Evolutionary conservation across 2,329 filamentous ascomycete genomes (phyloP).

Genomic region (Penicillium sp.): DNA sequence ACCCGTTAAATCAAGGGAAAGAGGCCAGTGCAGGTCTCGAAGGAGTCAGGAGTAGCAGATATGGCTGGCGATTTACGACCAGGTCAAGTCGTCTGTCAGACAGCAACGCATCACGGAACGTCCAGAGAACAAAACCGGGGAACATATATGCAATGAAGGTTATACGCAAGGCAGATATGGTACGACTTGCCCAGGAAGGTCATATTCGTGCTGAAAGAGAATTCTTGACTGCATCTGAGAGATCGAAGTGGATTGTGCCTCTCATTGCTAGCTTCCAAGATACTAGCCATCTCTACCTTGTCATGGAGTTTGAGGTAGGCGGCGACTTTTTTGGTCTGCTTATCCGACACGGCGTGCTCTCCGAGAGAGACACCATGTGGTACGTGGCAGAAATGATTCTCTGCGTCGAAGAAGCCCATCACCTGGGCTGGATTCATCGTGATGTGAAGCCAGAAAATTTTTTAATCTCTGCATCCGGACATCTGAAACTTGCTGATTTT

Average conservation of each 20-base stretch:
- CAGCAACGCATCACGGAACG: not conserved
- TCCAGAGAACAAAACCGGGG: constrained; percentile 28
- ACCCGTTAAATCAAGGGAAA: constrained; percentile 8
- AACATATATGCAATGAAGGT: constrained; percentile 95
- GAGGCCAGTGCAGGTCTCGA: constrained; percentile 15
- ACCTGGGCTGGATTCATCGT: constrained; percentile 84
- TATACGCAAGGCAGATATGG: constrained; percentile 90
- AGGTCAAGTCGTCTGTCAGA: not conserved
- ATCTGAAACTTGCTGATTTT: constrained; percentile 95
- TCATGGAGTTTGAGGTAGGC: constrained; percentile 98
- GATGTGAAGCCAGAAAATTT: constrained; percentile 99
- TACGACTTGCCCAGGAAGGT: constrained; percentile 84
- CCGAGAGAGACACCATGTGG: constrained; percentile 73
- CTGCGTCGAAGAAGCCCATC: constrained; percentile 88
- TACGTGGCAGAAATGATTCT: constrained; percentile 96
- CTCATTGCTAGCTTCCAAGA: constrained; percentile 89
- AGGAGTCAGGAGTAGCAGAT: constrained; percentile 9
- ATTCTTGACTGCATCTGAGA: constrained; percentile 82
- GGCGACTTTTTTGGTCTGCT: constrained; percentile 88
- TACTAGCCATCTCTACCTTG: constrained; percentile 74
- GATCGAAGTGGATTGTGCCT: constrained; percentile 86
- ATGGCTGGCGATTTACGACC: not conserved
- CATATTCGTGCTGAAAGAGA: constrained; percentile 89
- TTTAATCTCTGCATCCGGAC: constrained; percentile 78
- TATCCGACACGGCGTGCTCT: constrained; percentile 77